Conservation (phyloP, 208 protist species). For the Porcisia deanei region DNA sequence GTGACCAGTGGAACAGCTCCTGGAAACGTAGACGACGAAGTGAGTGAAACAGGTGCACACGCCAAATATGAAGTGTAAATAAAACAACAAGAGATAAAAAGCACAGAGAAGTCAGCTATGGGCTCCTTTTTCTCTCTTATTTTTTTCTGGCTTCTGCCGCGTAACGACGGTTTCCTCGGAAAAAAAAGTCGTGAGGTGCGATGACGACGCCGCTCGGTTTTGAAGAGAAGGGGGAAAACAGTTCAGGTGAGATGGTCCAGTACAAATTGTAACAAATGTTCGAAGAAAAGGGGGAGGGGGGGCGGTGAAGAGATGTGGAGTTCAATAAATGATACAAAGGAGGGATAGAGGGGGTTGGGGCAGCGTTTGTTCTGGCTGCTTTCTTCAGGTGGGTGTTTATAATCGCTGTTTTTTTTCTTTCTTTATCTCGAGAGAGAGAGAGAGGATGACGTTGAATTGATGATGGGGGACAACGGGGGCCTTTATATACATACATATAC, state of each 20-base stretch:
- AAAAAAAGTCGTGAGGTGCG: too few relatives aligned
- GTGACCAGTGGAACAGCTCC: background rate
- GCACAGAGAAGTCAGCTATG: background rate
- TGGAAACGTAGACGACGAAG: background rate
- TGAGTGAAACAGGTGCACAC: background rate
- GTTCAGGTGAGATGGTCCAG: background rate
- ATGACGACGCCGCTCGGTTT: too few relatives aligned
- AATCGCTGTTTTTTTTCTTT: background rate
- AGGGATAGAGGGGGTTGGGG: background rate
- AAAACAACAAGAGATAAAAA: background rate
- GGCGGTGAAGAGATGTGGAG: too few relatives aligned
- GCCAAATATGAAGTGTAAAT: background rate
- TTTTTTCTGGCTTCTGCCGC: background rate
- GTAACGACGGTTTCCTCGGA: background rate
- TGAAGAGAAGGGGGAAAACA: background rate
- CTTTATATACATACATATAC: background rate
- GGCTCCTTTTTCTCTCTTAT: background rate
- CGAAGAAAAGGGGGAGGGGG: background rate
- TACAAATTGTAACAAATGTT: background rate
- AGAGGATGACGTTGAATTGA: background rate
- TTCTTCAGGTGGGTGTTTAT: background rate
- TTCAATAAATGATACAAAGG: too few relatives aligned
- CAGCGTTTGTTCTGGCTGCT: background rate
- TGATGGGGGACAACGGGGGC: too few relatives aligned
- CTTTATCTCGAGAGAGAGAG: background rate